phyloP scores from a whole-genome alignment of 2,329 filamentous ascomycete species.

The Cyclaneusma minus region DNA sequence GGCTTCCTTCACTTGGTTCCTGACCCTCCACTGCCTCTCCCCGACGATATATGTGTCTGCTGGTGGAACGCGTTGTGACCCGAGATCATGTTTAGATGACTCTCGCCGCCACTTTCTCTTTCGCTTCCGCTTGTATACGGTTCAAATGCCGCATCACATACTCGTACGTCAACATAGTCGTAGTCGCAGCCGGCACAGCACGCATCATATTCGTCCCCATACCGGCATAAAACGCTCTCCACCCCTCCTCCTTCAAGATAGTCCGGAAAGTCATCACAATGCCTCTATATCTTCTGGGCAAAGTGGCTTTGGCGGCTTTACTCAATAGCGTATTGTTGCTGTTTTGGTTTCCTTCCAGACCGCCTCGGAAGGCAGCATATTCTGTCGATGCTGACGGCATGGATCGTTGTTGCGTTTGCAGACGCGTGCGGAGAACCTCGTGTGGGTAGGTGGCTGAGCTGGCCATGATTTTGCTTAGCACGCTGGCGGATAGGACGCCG shows the following conservation, averaged over 20 bases:
- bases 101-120: constrained; percentile 1
- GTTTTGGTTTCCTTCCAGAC: constrained; percentile 11
- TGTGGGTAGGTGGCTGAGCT: constrained; percentile 95
- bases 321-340: constrained; percentile 13
- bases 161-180: constrained; percentile 96
- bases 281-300: constrained; percentile 52
- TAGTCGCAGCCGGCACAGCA: constrained; percentile 86
- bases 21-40: too few relatives aligned
- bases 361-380: constrained; percentile 31
- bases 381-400: constrained; percentile 31
- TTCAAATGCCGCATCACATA: constrained; percentile 31
- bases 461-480: constrained; percentile 86
- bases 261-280: constrained; percentile 68
- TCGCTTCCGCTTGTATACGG: constrained; percentile 12
- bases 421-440: constrained; percentile 81
- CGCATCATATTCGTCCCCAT: constrained; percentile 97
- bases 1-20: too few relatives aligned
- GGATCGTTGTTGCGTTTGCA: constrained; percentile 83
- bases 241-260: constrained; percentile 82
- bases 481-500: constrained; percentile 75
- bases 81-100: too few relatives aligned
- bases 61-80: too few relatives aligned
- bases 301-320: constrained; percentile 15
- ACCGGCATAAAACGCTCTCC: constrained; percentile 91
- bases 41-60: too few relatives aligned